These are phyloP conservation scores for Ascocoryne sarcoides DNA, from an alignment of 2,329 filamentous ascomycete genomes.

Conservation along the genomic window DNA sequence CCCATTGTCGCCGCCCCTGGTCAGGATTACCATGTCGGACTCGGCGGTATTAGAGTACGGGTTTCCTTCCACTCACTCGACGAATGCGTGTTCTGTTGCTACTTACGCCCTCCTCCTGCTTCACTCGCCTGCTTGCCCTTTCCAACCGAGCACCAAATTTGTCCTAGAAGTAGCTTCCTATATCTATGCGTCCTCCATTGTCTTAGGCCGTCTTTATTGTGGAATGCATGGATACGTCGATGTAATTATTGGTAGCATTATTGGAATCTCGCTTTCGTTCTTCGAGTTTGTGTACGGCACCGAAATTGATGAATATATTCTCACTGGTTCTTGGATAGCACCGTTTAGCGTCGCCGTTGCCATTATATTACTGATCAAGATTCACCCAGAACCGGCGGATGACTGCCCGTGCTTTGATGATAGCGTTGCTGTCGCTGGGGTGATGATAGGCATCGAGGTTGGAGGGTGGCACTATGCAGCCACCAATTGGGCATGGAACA, in stretches of 20 bases:
- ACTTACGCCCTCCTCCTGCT: conserved; percentile 72
- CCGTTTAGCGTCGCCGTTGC: conserved; percentile 55
- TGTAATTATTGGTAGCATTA: conserved; percentile 68
- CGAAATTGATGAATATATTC: conserved; percentile 62
- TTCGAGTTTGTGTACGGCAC: conserved; percentile 53
- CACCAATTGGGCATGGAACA: conserved; percentile 37
- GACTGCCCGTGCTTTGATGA: conserved; percentile 97
- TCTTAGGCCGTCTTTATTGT: conserved; percentile 87
- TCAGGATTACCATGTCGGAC: conserved; percentile 95
- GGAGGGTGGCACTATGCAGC: conserved; percentile 70
- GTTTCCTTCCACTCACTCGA: conserved; percentile 93
- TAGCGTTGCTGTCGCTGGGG: conserved; percentile 85
- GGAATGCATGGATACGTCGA: conserved; percentile 98
- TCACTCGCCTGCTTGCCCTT: conserved; percentile 52
- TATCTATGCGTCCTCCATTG: conserved; percentile 81
- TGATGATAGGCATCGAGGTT: conserved; percentile 74
- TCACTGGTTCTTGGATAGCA: conserved; percentile 53
- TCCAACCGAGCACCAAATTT: conserved; percentile 49
- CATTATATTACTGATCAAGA: conserved; percentile 69
- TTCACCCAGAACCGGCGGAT: conserved; percentile 92
- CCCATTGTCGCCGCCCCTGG: conserved; percentile 81
- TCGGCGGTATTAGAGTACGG: conserved; percentile 93
- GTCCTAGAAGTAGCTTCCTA: conserved; percentile 63
- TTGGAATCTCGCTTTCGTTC: conserved; percentile 59
- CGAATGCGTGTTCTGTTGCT: conserved; percentile 91